phyloP scores from a whole-genome alignment of 2,329 filamentous ascomycete species.

The Corynespora cassiicola region DNA sequence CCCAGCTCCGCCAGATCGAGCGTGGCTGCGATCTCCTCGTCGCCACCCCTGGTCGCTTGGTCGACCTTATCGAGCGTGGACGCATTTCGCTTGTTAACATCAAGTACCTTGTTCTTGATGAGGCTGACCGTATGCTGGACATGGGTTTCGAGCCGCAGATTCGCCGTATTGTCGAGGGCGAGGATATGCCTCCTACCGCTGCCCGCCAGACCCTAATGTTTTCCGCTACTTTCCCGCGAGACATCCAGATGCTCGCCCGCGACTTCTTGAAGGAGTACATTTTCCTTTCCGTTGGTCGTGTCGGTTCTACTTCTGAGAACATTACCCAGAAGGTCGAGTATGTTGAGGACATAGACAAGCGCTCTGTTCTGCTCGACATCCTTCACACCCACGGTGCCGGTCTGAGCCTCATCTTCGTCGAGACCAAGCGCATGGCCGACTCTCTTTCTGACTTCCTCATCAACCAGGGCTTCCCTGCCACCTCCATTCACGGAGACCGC shows the following conservation, averaged over 20 bases:
- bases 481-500: conserved; percentile 97
- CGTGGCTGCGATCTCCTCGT: conserved; percentile 96
- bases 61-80: conserved; percentile 97
- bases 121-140: conserved; percentile 99
- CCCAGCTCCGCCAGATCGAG: conserved; percentile 97
- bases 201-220: conserved; percentile 99
- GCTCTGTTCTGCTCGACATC: conserved; percentile 95
- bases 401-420: conserved; percentile 96
- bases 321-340: conserved; percentile 99
- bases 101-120: conserved; percentile 98
- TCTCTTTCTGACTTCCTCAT: conserved; percentile 97
- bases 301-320: conserved; percentile 99
- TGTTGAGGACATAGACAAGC: conserved; percentile 96
- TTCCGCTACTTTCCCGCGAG: conserved; percentile 97
- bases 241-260: conserved; percentile 98
- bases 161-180: conserved; percentile 95
- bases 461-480: conserved; percentile 98
- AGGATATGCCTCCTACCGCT: conserved; percentile 90
- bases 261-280: conserved; percentile 99
- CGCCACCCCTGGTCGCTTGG: conserved; percentile 94
- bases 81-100: conserved; percentile 98
- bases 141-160: conserved; percentile 99
- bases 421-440: conserved; percentile 99
- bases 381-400: conserved; percentile 91
- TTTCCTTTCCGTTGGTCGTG: conserved; percentile 97